Conservation (phyloP, 2,329 filamentous ascomycete genomes). For the Sporothrix brasiliensis region DNA sequence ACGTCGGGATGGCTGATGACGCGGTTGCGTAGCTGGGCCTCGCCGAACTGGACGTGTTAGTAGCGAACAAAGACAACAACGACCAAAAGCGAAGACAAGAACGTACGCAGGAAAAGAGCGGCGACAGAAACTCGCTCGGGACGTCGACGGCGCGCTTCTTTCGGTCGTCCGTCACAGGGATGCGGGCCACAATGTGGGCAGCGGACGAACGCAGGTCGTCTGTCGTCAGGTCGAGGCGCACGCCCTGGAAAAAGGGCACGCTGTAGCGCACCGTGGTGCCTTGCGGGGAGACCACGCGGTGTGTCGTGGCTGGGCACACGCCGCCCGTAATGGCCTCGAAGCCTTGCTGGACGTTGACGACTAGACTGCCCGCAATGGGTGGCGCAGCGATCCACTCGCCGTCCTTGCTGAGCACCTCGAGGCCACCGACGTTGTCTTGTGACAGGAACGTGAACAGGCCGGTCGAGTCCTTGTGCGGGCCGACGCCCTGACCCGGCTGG, state of each 20-base stretch:
- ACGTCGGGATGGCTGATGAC: slow-evolving; percentile 34
- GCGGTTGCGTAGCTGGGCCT: slow-evolving; percentile 33
- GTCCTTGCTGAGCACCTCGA: slow-evolving; percentile 56
- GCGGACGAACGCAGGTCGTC: slow-evolving; percentile 29
- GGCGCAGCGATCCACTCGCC: slow-evolving; percentile 56
- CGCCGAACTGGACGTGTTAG: slow-evolving; percentile 28
- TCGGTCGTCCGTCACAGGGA: slow-evolving; percentile 32
- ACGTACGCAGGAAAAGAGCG: slow-evolving; percentile 32
- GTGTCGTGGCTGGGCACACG: slow-evolving; percentile 56
- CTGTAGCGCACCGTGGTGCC: slow-evolving; percentile 42
- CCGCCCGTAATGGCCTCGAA: slow-evolving; percentile 61
- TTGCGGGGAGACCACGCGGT: slow-evolving; percentile 45
- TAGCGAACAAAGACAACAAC: background rate
- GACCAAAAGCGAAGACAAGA: background rate
- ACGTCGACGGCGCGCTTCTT: slow-evolving; percentile 34
- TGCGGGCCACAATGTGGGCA: slow-evolving; percentile 32
- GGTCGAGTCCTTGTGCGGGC: slow-evolving; percentile 64
- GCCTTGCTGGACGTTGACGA: slow-evolving; percentile 61
- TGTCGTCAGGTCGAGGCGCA: slow-evolving; percentile 47
- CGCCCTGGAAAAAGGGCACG: slow-evolving; percentile 56
- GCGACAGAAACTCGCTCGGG: slow-evolving; percentile 34
- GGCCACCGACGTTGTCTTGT: slow-evolving; percentile 56
- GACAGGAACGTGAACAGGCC: slow-evolving; percentile 67
- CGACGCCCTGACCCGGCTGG: slow-evolving; percentile 54
- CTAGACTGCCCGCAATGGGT: slow-evolving; percentile 53